Evolutionary conservation across 345 rosid genomes (phyloP), one percentile per base, ranked within the genome.

Genomic region (Melastoma malabathricum): DNA sequence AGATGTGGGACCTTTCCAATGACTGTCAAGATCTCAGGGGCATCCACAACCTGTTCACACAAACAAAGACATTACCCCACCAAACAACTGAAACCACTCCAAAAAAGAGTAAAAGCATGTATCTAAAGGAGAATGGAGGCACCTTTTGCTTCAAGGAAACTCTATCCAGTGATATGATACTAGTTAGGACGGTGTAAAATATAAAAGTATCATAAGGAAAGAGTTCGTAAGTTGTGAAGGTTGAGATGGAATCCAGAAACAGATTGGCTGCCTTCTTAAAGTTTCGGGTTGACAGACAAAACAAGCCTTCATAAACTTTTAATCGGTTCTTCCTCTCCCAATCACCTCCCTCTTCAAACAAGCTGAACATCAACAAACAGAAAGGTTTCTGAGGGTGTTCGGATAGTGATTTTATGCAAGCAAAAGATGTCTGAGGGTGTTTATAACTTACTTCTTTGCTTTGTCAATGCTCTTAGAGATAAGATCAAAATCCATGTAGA

Each of bases 291-390:
- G 87, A 78, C 97, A 93, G 78, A 84, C 86, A 85, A 50, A 73
- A 80, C 70, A 93, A 58, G 67, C 99, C 99, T 73, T 88, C 97
- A 14, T 93, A 93, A 52, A 88, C 99, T 78, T 93, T 93, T 61
- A 93, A 72, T 41, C 96, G 76, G 61, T 93, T 93, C 79, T 93
- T 93, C 79, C 87, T 83, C 68, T 93, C 99, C 99, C 99, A 93
- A 54, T 93, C 99, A 72, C 97, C 99, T 67, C 99, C 99, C 72
- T 83, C 99, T 70, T 93, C 99, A 75, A 93, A 93, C 78, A 93
- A 80, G 61, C 99, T 93, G 71, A 34, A 12, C 1, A 5, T 5
- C 9, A 6, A 12, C 9, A 34, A 34, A 34, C 9, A n/a, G n/a
- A n/a, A n/a, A n/a, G n/a, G n/a, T n/a, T 12, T 34, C 41, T 34